These are phyloP conservation scores for Wickerhamiella azymoides DNA, from an alignment of 805 yeast genomes.

Conservation along the genomic window DNA sequence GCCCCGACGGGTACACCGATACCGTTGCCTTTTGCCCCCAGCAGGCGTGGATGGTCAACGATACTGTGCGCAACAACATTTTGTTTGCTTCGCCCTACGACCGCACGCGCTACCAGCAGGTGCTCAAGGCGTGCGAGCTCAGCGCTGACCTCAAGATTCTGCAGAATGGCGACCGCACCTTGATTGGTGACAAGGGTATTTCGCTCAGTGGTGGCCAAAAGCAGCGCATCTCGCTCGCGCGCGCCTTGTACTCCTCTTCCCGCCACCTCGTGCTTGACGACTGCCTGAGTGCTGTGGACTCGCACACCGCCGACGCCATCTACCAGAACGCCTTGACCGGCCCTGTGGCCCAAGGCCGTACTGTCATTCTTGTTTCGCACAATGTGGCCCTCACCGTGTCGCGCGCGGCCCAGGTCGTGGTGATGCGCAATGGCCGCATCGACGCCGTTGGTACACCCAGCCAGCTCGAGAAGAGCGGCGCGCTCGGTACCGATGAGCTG, in stretches of 20 bases:
- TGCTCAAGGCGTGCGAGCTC: constrained; percentile 80
- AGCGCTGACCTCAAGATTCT: constrained; percentile 75
- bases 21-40: constrained; percentile 95
- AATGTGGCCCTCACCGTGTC: constrained; percentile 79
- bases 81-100: constrained; percentile 61
- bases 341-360: constrained; percentile 69
- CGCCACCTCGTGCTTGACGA: constrained; percentile 78
- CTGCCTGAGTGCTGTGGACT: constrained; percentile 92
- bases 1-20: constrained; percentile 70
- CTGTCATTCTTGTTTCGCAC: constrained; percentile 84
- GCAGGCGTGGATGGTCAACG: constrained; percentile 91
- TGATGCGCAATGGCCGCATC: constrained; percentile 74
- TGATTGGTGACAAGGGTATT: constrained; percentile 95
- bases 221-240: constrained; percentile 88
- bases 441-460: constrained; percentile 66
- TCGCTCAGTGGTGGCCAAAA: constrained; percentile 96
- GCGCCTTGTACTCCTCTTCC: constrained; percentile 83
- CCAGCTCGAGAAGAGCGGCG: constrained; percentile 48
- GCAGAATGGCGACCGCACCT: constrained; percentile 82
- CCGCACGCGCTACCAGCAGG: constrained; percentile 61
- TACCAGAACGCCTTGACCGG: constrained; percentile 87
- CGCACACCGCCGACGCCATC: constrained; percentile 89
- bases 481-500: constrained; percentile 79
- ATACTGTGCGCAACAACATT: constrained; percentile 73
- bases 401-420: constrained; percentile 66